Percentiles rank a stretch among this genome's conserved stretches.
Evolutionary conservation across 2,329 filamentous ascomycete genomes (phyloP).

Genomic region (Atkinsonella texensis): DNA sequence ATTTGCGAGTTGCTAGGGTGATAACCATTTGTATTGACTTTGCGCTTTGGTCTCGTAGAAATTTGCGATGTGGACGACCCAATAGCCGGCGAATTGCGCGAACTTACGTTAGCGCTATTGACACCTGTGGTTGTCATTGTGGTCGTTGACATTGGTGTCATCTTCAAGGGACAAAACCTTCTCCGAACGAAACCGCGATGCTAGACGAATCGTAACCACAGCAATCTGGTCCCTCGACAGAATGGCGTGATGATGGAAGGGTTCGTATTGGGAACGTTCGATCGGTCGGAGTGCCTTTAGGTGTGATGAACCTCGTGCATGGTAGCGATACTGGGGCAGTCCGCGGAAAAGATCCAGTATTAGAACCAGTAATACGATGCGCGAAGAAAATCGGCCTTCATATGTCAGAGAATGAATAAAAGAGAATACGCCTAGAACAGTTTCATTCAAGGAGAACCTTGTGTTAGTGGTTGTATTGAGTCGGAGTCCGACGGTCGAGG

Average conservation of each 20-base stretch:
- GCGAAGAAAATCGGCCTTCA: neutral
- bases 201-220: neutral
- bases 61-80: conserved; percentile 22
- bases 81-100: conserved; percentile 39
- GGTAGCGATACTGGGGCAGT: conserved; percentile 8
- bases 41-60: conserved; percentile 37
- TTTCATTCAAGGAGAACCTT: neutral
- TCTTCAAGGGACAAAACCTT: conserved; percentile 20
- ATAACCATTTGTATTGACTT: conserved; percentile 41
- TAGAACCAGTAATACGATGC: neutral
- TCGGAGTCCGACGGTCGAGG: neutral
- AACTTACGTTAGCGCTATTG: conserved; percentile 35
- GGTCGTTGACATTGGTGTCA: conserved; percentile 26
- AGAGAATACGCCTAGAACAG: neutral
- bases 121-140: conserved; percentile 23
- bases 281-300: conserved; percentile 7
- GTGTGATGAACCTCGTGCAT: conserved; percentile 11
- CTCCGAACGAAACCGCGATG: neutral
- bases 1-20: conserved; percentile 37
- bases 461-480: neutral
- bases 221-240: neutral
- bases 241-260: conserved; percentile 3
- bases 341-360: conserved; percentile 1
- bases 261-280: neutral
- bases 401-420: neutral